Evolutionary conservation across 2,329 filamentous ascomycete genomes (phyloP), one percentile per base, ranked within the genome.

Genomic region (Epichloe festucae): DNA sequence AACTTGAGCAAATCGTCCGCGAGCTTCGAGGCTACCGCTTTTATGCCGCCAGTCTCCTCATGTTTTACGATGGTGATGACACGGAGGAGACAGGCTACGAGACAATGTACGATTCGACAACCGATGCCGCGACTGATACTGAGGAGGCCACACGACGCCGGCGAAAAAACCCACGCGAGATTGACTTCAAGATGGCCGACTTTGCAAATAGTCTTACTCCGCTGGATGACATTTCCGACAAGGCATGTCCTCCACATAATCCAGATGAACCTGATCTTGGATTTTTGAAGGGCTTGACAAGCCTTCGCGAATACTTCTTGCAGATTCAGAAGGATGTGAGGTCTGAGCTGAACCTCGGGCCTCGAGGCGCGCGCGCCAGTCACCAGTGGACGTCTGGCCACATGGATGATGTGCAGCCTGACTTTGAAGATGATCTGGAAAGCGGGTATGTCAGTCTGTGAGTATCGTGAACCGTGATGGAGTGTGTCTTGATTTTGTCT

Each of bases 191-290:
- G 69, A 94, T 98, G 66, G 91, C 95, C 52, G 93, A 98, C 67
- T 98, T 98, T 71, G 93, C 93, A 56, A 98, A 98, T 65, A 96
- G 91, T 62, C 84, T 97, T 38, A 97, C 90, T 1, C 87, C 88
- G 4, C 85, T 93, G 57, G 89, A 95, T 61, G 69, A 82, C 11
- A 74, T 80, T 53, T 68, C 71, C 49, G 74, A 76, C 55, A 76
- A 76, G 60, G 71, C 77, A 4, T 96, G 91, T 59, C 93, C 93
- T 14, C 93, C 93, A 4, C 77, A 81, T 53, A 81, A 94, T 62
- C 87, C 88, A 0, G 72, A 84, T 38, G 84, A 88, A 54, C 83
- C 95, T 6, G 93, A 98, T 59, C 79, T 83, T 31, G 93, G 93
- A 0, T 98, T 97, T 62, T 72, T 98, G 41, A 84, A 90, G 52